These are phyloP conservation scores for Ophiosphaerella korrae DNA, from an alignment of 2,329 filamentous ascomycete genomes.

Conservation along the genomic window DNA sequence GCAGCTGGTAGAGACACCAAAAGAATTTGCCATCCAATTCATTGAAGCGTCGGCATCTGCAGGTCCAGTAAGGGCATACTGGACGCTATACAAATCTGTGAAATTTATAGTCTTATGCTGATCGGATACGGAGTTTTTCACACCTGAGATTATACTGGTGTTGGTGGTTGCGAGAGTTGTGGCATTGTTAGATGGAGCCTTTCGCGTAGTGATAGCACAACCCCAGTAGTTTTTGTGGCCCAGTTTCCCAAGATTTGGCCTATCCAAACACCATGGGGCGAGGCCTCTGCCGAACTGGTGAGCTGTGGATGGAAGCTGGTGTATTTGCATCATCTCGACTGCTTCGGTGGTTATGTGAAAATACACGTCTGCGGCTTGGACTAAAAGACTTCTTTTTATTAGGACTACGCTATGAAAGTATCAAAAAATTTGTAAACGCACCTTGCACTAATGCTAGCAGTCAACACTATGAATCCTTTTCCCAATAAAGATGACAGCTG, in stretches of 20 bases:
- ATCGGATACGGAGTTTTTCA: constrained; percentile 4
- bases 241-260: constrained; percentile 1
- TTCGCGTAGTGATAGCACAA: constrained; percentile 9
- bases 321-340: constrained; percentile 9
- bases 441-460: constrained; percentile 10
- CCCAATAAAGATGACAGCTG: constrained; percentile 2
- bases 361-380: constrained; percentile 20
- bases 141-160: constrained; percentile 7
- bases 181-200: constrained; percentile 1
- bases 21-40: constrained; percentile 16
- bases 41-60: constrained; percentile 1
- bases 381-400: constrained; percentile 3
- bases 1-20: constrained; percentile 18
- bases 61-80: constrained; percentile 14
- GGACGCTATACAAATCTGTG: constrained; percentile 6
- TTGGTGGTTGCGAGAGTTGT: constrained; percentile 9
- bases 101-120: constrained; percentile 11
- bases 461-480: constrained; percentile 4
- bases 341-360: constrained; percentile 16
- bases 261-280: constrained; percentile 17
- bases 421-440: constrained; percentile 1
- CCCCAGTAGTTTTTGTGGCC: constrained; percentile 13
- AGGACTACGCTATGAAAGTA: background rate
- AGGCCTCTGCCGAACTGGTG: constrained; percentile 11
- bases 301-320: background rate